Evolutionary conservation across 2,329 filamentous ascomycete species (phyloP).

Genomic region (Fusarium subglutinans): DNA sequence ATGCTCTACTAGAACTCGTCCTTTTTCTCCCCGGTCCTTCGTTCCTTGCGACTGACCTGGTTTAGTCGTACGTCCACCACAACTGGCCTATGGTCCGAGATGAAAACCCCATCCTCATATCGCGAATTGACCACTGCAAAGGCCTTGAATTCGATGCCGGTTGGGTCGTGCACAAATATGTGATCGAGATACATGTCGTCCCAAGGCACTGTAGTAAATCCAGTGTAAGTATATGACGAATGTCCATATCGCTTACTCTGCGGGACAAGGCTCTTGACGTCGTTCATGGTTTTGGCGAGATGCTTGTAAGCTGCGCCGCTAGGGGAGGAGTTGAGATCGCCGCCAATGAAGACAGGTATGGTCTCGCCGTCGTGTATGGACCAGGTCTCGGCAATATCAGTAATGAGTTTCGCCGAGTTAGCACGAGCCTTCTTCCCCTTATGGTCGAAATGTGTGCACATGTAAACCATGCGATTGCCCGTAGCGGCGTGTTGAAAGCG

Average conservation of each 20-base stretch:
- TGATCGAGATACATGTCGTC: slow-evolving; percentile 44
- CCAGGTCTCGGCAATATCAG: slow-evolving; percentile 45
- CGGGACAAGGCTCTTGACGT: slow-evolving; percentile 40
- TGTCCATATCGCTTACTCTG: slow-evolving; percentile 37
- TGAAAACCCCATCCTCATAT: slow-evolving; percentile 43
- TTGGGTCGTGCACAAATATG: slow-evolving; percentile 44
- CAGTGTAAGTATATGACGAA: slow-evolving; percentile 44
- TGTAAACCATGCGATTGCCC: slow-evolving; percentile 52
- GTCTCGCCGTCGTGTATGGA: slow-evolving; percentile 15
- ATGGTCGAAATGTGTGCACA: slow-evolving; percentile 65
- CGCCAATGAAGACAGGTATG: slow-evolving; percentile 46
- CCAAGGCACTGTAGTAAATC: slow-evolving; percentile 31
- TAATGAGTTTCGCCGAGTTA: slow-evolving; percentile 53
- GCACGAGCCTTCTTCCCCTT: slow-evolving; percentile 52
- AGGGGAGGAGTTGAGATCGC: slow-evolving; percentile 46
- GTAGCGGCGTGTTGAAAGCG: slow-evolving; percentile 54
- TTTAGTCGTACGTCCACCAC: slow-evolving; percentile 40
- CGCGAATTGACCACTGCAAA: slow-evolving; percentile 41
- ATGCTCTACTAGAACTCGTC: not conserved
- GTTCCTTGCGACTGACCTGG: slow-evolving; percentile 19
- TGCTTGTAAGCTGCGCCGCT: slow-evolving; percentile 41
- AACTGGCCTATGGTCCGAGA: slow-evolving; percentile 47
- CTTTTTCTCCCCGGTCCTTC: not conserved
- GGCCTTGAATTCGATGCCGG: slow-evolving; percentile 35
- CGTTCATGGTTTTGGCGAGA: slow-evolving; percentile 40